Evolutionary conservation across 1,284 basidiomycete species (phyloP).

Genomic region (Ustilago loliicola): DNA sequence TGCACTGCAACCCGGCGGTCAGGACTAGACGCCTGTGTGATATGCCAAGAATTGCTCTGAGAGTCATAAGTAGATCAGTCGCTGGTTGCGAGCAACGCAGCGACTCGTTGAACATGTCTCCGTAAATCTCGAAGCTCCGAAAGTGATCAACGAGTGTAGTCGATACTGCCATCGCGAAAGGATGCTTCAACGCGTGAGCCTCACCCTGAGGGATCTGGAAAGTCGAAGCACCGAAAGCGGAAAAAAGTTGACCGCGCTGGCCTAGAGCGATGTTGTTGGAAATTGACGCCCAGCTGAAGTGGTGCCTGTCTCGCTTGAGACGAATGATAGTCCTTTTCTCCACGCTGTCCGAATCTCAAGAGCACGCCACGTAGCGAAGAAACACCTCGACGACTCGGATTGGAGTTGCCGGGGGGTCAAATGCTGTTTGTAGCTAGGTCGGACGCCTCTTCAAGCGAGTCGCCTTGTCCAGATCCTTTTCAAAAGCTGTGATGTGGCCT

Average conservation of each 20-base stretch:
- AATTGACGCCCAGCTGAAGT: slow-evolving; percentile 5
- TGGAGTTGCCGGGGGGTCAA: too few relatives aligned
- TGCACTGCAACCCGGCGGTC: not conserved
- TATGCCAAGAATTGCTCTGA: too few relatives aligned
- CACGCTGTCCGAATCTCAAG: not conserved
- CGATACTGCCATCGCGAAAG: too few relatives aligned
- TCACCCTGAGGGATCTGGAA: too few relatives aligned
- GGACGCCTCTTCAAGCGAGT: not conserved
- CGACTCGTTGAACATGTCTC: too few relatives aligned
- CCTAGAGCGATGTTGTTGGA: not conserved
- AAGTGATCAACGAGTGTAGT: too few relatives aligned
- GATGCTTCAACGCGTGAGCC: too few relatives aligned
- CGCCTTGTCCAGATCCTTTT: not conserved
- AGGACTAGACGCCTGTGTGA: too few relatives aligned
- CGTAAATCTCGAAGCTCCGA: too few relatives aligned
- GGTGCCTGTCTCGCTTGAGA: slow-evolving; percentile 9
- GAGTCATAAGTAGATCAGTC: too few relatives aligned
- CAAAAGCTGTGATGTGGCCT: not conserved
- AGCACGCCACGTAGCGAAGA: slow-evolving; percentile 1
- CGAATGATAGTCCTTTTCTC: not conserved
- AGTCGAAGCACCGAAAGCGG: not conserved
- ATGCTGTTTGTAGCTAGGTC: not conserved
- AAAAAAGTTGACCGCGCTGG: not conserved
- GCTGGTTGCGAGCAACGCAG: too few relatives aligned
- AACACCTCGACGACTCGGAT: not conserved